phyloP scores from a whole-genome alignment of 1,139 yeast species.

The Sugiyamaella pinicola region DNA sequence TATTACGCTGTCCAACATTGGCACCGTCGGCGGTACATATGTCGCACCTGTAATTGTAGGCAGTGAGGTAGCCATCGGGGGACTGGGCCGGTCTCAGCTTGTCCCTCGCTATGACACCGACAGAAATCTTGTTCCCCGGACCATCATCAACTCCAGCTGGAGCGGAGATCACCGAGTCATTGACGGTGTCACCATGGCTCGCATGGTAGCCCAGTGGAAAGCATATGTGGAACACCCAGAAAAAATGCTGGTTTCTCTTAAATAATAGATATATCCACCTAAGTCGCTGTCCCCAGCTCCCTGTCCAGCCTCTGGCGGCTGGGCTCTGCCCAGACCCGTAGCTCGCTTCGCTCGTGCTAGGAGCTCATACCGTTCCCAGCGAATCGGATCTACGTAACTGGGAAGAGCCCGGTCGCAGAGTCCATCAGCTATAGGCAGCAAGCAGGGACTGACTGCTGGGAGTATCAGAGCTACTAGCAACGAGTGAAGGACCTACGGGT shows the following conservation, averaged over 20 bases:
- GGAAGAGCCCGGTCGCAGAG: too few species aligned
- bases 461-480: too few species aligned
- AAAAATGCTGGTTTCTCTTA: constrained; percentile 33
- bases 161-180: constrained; percentile 44
- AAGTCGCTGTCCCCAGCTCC: neutral
- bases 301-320: neutral
- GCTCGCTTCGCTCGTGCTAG: neutral
- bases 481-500: too few species aligned
- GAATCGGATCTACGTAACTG: too few species aligned
- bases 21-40: constrained; percentile 75
- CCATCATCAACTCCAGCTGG: constrained; percentile 41
- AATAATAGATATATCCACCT: constrained; percentile 19
- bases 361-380: too few species aligned
- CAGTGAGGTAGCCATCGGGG: constrained; percentile 42
- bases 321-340: constrained; percentile 4
- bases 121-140: constrained; percentile 36
- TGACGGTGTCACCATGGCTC: constrained; percentile 44
- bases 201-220: constrained; percentile 39
- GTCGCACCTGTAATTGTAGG: constrained; percentile 67
- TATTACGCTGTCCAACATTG: constrained; percentile 75
- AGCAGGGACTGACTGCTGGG: too few species aligned
- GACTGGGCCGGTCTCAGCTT: constrained; percentile 38
- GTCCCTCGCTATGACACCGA: constrained; percentile 38
- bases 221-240: constrained; percentile 37
- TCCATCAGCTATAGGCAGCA: too few species aligned